Evolutionary conservation across 345 rosid species (phyloP).

Genomic region (Sisymbrium altissimum): DNA sequence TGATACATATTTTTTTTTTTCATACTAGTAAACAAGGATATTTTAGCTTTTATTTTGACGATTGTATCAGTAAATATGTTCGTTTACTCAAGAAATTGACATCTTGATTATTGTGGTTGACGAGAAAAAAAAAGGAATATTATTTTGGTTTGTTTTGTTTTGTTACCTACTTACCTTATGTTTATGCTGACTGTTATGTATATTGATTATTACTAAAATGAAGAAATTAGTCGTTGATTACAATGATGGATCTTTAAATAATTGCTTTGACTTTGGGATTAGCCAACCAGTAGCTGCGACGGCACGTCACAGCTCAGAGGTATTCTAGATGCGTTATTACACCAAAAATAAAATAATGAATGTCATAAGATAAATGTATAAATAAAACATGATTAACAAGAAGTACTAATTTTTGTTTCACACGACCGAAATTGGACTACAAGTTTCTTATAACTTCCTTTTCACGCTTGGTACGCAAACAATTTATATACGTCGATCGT

Average conservation of each 20-base stretch:
- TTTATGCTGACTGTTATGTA: not conserved
- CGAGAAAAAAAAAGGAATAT: not conserved
- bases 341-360: not conserved
- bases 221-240: constrained; percentile 25
- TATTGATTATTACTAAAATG: not conserved
- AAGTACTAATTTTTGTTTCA: not conserved
- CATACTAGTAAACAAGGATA: not conserved
- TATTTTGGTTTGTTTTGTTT: not conserved
- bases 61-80: constrained; percentile 19
- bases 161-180: too few species aligned
- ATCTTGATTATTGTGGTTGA: not conserved
- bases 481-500: not conserved
- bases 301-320: constrained; percentile 31
- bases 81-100: constrained; percentile 5
- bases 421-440: not conserved
- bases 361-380: not conserved
- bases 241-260: constrained; percentile 28
- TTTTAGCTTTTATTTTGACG: not conserved
- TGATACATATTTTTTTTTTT: constrained; percentile 8
- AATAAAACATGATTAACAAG: not conserved
- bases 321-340: constrained; percentile 22
- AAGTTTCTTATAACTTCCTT: not conserved
- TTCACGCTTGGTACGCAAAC: not conserved
- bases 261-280: constrained; percentile 38
- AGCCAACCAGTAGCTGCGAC: constrained; percentile 39